Percentiles rank a stretch among this genome's conserved stretches.
These are phyloP conservation scores for Microbotryum lychnidis-dioicae DNA, from an alignment of 1,284 basidiomycete species.

Conservation along the genomic window DNA sequence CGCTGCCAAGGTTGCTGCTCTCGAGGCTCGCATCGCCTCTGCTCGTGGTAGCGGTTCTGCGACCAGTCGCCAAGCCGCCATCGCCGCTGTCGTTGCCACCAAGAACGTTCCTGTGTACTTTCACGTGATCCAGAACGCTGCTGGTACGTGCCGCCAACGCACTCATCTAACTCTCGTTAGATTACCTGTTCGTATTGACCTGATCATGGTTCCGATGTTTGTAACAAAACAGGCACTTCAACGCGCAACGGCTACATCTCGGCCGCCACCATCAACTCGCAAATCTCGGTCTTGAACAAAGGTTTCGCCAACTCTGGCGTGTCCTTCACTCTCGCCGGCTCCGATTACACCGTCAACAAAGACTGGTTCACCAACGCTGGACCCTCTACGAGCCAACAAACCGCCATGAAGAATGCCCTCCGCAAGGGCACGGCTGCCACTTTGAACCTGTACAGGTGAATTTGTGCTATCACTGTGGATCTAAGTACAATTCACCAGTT, in stretches of 20 bases:
- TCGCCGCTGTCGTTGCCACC: neutral
- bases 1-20: neutral
- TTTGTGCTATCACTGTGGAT: conserved; percentile 21
- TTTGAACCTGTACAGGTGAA: conserved; percentile 52
- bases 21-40: conserved; percentile 3
- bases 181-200: too few relatives aligned
- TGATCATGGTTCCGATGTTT: too few relatives aligned
- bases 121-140: neutral
- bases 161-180: too few relatives aligned
- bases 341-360: conserved; percentile 46
- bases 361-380: conserved; percentile 49
- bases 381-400: conserved; percentile 44
- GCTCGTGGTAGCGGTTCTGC: neutral
- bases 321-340: conserved; percentile 45
- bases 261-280: conserved; percentile 30
- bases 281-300: conserved; percentile 48
- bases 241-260: neutral
- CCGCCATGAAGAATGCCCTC: conserved; percentile 49
- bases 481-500: too few relatives aligned
- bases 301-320: conserved; percentile 46
- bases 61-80: neutral
- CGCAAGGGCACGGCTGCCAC: conserved; percentile 44
- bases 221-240: neutral
- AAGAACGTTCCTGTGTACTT: conserved; percentile 1
- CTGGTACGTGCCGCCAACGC: neutral